phyloP scores from a whole-genome alignment of 2,329 filamentous ascomycete species.

The Albifimbria verrucaria region DNA sequence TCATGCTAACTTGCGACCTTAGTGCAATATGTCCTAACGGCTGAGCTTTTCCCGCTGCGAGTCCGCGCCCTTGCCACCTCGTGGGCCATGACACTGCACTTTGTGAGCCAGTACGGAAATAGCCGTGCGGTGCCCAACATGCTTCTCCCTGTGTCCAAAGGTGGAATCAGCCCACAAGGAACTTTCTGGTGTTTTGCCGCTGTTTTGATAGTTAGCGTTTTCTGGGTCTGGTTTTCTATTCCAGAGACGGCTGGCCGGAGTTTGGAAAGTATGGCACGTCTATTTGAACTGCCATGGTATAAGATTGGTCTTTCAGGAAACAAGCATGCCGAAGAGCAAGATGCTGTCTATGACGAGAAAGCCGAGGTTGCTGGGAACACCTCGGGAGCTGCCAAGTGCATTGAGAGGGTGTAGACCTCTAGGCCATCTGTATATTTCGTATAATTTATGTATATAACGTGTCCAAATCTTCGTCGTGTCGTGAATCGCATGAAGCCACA shows the following conservation, averaged over 20 bases:
- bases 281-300: constrained; percentile 73
- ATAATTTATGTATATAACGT: too few relatives aligned
- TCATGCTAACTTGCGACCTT: not conserved
- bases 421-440: too few relatives aligned
- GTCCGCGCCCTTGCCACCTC: constrained; percentile 69
- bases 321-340: constrained; percentile 45
- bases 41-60: constrained; percentile 72
- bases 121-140: constrained; percentile 71
- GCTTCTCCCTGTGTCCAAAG: constrained; percentile 50
- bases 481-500: too few relatives aligned
- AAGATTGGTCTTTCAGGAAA: constrained; percentile 62
- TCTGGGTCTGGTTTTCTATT: constrained; percentile 70
- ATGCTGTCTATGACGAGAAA: constrained; percentile 42
- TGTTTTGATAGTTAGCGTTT: constrained; percentile 63
- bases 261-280: constrained; percentile 66
- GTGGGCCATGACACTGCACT: constrained; percentile 74
- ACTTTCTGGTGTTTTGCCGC: constrained; percentile 76
- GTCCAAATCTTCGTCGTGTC: too few relatives aligned
- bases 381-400: constrained; percentile 26
- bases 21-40: constrained; percentile 73
- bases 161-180: constrained; percentile 56
- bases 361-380: constrained; percentile 30
- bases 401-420: constrained; percentile 28
- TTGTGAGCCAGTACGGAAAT: constrained; percentile 76
- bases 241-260: constrained; percentile 68